These are phyloP conservation scores for Boletus rubropictus DNA, from an alignment of 768 basidiomycete species.

Conservation along the genomic window DNA sequence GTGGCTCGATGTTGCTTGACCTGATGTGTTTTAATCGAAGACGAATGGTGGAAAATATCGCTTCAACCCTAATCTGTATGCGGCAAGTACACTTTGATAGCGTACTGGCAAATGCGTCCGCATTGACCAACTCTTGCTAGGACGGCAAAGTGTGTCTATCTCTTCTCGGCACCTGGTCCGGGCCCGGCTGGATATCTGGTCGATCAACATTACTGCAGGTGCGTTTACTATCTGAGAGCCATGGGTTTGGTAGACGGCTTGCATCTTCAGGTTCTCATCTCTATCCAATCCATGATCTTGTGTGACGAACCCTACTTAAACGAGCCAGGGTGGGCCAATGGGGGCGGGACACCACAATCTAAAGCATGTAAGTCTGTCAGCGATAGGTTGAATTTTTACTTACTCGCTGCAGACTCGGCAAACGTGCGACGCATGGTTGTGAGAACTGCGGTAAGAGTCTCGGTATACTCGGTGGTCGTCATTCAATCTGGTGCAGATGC, in stretches of 20 bases:
- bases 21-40: slow-evolving; percentile 29
- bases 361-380: slow-evolving; percentile 54
- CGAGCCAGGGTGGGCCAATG: slow-evolving; percentile 82
- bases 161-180: slow-evolving; percentile 86
- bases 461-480: slow-evolving; percentile 2
- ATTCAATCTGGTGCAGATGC: slow-evolving; percentile 50
- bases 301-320: slow-evolving; percentile 91
- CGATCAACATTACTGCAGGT: slow-evolving; percentile 87
- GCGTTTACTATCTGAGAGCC: slow-evolving; percentile 9
- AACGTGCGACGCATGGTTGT: slow-evolving; percentile 93
- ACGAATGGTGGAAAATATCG: slow-evolving; percentile 85
- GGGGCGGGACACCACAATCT: slow-evolving; percentile 69
- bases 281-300: slow-evolving; percentile 94
- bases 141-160: slow-evolving; percentile 95
- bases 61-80: slow-evolving; percentile 94
- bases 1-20: slow-evolving; percentile 11
- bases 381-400: slow-evolving; percentile 1
- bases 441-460: slow-evolving; percentile 63
- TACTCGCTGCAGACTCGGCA: slow-evolving; percentile 60
- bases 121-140: slow-evolving; percentile 31
- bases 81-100: slow-evolving; percentile 41
- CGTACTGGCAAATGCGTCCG: not conserved
- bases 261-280: slow-evolving; percentile 62
- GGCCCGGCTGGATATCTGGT: slow-evolving; percentile 90
- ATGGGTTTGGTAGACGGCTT: not conserved